Evolutionary conservation across 306 rosid genomes (phyloP).

Genomic region (Calophaca sinica): DNA sequence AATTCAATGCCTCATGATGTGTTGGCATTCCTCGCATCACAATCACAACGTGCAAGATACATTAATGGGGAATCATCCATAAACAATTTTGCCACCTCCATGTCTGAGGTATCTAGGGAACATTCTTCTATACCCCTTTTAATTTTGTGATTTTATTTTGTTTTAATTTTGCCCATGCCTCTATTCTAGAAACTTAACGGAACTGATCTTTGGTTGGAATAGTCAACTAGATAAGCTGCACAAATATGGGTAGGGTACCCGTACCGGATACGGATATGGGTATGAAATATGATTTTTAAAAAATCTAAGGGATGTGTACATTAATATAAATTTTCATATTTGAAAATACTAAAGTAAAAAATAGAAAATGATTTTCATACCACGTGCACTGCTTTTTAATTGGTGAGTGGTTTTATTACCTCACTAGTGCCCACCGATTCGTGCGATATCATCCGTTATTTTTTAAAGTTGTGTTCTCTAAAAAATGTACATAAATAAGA

Average conservation of each 20-base stretch:
- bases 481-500: not conserved
- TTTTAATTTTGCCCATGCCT: slow-evolving; percentile 6
- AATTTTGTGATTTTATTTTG: slow-evolving; percentile 29
- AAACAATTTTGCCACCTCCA: slow-evolving; percentile 48
- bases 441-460: not conserved
- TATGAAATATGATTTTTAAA: not conserved
- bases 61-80: slow-evolving; percentile 46
- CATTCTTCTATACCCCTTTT: slow-evolving; percentile 8
- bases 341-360: not conserved
- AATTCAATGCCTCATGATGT: slow-evolving; percentile 47
- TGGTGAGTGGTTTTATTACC: slow-evolving; percentile 2
- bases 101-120: slow-evolving; percentile 54
- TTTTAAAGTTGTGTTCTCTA: slow-evolving; percentile 7
- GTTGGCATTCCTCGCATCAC: slow-evolving; percentile 48
- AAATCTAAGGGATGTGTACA: not conserved
- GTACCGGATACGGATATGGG: not conserved
- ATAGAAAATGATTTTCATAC: not conserved
- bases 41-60: slow-evolving; percentile 51
- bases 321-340: not conserved
- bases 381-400: not conserved
- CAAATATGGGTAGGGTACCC: not conserved
- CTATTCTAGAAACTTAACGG: slow-evolving; percentile 13
- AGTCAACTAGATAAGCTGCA: slow-evolving; percentile 15
- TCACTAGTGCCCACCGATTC: not conserved
- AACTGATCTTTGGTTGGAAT: slow-evolving; percentile 28